Evolutionary conservation across 2,329 filamentous ascomycete species (phyloP).

Genomic region (Penicillium polonicum): DNA sequence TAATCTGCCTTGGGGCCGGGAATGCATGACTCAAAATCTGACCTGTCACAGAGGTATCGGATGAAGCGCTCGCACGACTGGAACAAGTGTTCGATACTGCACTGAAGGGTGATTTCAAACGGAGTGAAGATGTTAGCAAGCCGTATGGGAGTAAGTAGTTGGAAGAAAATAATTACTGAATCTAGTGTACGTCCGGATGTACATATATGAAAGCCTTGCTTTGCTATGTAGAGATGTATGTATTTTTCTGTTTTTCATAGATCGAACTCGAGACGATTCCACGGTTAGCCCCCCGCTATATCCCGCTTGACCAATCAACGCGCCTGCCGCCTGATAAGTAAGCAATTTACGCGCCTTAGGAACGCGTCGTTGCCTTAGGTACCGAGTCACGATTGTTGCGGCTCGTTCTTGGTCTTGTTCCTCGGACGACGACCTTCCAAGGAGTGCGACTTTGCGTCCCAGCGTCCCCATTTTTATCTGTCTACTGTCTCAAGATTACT

Average conservation of each 20-base stretch:
- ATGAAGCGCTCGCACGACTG: constrained; percentile 60
- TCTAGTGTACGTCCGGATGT: background rate
- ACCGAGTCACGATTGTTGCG: constrained; percentile 17
- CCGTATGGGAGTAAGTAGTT: constrained; percentile 35
- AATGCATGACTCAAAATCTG: constrained; percentile 16
- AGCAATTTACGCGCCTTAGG: constrained; percentile 23
- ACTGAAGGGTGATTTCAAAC: constrained; percentile 33
- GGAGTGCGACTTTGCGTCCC: constrained; percentile 26
- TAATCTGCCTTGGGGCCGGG: background rate
- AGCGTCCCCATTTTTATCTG: constrained; percentile 19
- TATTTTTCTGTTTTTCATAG: background rate
- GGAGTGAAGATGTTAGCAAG: constrained; percentile 33
- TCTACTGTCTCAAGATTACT: constrained; percentile 13
- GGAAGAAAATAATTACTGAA: background rate
- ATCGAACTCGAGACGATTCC: constrained; percentile 4
- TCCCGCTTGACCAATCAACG: constrained; percentile 12
- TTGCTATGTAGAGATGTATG: background rate
- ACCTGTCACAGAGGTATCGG: constrained; percentile 57
- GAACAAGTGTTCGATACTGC: constrained; percentile 54
- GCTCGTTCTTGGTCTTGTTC: constrained; percentile 32
- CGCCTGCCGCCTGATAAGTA: constrained; percentile 9
- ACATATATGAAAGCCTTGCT: background rate
- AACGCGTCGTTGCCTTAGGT: constrained; percentile 33
- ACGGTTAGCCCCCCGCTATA: background rate
- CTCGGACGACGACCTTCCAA: constrained; percentile 35